Base-by-base conservation (phyloP, 345 rosid genomes). In the Gossypium turneri region DNA sequence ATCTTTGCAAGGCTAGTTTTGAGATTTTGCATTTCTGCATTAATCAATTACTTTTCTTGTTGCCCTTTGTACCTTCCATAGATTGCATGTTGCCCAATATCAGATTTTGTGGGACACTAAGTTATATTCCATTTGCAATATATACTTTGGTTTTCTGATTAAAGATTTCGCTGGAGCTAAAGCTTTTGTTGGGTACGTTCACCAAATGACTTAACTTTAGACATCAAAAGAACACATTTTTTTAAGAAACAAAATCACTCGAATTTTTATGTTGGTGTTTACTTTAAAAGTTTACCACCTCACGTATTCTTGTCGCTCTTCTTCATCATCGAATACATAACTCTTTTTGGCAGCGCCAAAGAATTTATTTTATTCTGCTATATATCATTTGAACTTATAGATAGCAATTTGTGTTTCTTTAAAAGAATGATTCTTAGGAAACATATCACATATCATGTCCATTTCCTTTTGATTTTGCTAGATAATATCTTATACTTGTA, bases 71-170 rank as follows among this genome's bases (percentile, higher is more conserved):
- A 76, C 79, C 83, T 78, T 70, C 70, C 59, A 41, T 76, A 78
- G 83, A 82, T 80, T 80, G 80, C 85, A 76, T 80, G 77, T 67
- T 75, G 80, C 82, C 77, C 69, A 72, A 74, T 72, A 57, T 73
- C 70, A 67, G 83, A 80, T 84, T 84, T 80, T 74, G 83, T 82
- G 83, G 87, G 83, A 25, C 85, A 84, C 25, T 72, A 67, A 61
- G 70, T 68, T 68, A 75, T 75, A 72, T 75, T 80, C 78, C 74
- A 55, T 70, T 74, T 56, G 66, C 38, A 70, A 10, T 43, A 22
- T 20, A 75, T 56, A 60, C 41, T 51, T 47, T 67, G 17, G 22
- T 72, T 44, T 73, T 77, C 65, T 64, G 51, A 73, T 67, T 48
- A 52, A 25, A 72, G 66, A 71, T 72, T 71, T 56, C 29, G 24